These are phyloP conservation scores for Cadophora sp. DNA, from an alignment of 2,329 filamentous ascomycete genomes.

Conservation along the genomic window DNA sequence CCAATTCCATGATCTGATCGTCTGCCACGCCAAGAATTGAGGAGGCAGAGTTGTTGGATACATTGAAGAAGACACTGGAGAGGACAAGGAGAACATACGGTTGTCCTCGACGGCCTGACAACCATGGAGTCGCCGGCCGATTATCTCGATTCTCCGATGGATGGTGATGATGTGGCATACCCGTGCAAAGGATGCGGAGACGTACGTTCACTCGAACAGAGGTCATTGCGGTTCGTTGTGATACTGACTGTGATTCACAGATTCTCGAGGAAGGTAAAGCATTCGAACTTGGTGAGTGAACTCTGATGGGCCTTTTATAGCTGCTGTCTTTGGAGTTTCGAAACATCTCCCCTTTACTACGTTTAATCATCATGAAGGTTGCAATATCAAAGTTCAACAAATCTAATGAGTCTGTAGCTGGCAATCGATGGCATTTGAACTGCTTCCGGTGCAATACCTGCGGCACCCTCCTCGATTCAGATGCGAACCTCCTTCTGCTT, in stretches of 20 bases:
- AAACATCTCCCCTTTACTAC: neutral
- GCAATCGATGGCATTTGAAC: constrained; percentile 97
- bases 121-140: constrained; percentile 61
- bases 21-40: constrained; percentile 30
- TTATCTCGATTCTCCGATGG: constrained; percentile 60
- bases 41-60: constrained; percentile 37
- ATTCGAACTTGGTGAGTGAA: constrained; percentile 84
- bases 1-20: constrained; percentile 38
- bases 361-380: constrained; percentile 9
- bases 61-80: neutral
- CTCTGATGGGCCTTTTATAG: neutral
- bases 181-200: constrained; percentile 94
- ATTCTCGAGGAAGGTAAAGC: constrained; percentile 98
- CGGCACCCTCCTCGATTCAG: constrained; percentile 93
- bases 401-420: constrained; percentile 63
- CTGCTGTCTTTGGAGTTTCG: neutral
- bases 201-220: constrained; percentile 57
- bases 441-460: constrained; percentile 99
- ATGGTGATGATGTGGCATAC: constrained; percentile 80
- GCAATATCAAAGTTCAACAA: constrained; percentile 16
- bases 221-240: constrained; percentile 25
- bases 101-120: constrained; percentile 27
- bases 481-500: constrained; percentile 94
- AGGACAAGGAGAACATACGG: constrained; percentile 27
- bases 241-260: constrained; percentile 54